Evolutionary conservation across 352 stramenopile genomes (phyloP).

Genomic region (Phytophthora ramorum): DNA sequence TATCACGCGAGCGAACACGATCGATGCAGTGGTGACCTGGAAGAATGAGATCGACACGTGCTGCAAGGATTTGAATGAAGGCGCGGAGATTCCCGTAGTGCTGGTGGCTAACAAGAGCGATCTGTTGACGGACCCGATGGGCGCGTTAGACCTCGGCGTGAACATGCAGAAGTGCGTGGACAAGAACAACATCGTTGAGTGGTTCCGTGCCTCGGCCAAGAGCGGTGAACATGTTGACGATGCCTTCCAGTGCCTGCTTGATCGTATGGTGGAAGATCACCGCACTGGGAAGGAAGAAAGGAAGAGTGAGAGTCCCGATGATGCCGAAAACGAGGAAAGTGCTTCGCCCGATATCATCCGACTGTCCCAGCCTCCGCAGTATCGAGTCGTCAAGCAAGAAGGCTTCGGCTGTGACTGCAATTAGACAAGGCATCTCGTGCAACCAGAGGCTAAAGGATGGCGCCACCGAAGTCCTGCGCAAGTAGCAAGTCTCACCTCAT

Average conservation of each 20-base stretch:
- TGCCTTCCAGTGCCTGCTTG: slow-evolving; percentile 66
- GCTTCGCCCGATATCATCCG: slow-evolving; percentile 48
- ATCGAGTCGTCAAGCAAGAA: slow-evolving; percentile 31
- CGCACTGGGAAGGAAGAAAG: slow-evolving; percentile 39
- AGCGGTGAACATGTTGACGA: slow-evolving; percentile 68
- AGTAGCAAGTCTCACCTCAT: slow-evolving; percentile 10
- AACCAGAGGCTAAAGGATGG: slow-evolving; percentile 7
- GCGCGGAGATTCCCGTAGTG: slow-evolving; percentile 68
- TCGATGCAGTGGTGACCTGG: slow-evolving; percentile 85
- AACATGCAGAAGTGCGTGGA: slow-evolving; percentile 88
- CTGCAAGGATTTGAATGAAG: slow-evolving; percentile 53
- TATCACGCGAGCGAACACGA: slow-evolving; percentile 86
- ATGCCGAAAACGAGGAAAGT: neutral
- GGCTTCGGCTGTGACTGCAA: slow-evolving; percentile 61
- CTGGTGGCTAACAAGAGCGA: slow-evolving; percentile 91
- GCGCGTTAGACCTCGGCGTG: slow-evolving; percentile 74
- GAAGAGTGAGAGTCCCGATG: neutral
- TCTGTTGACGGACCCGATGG: slow-evolving; percentile 68
- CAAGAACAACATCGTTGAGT: slow-evolving; percentile 77
- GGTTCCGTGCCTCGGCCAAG: slow-evolving; percentile 81
- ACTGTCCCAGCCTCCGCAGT: slow-evolving; percentile 39
- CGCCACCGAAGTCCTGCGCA: neutral
- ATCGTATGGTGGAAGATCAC: slow-evolving; percentile 65
- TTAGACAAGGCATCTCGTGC: slow-evolving; percentile 25
- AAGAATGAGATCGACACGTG: slow-evolving; percentile 84